A percentile compares a stretch with the other conserved stretches of the same genome.
Evolutionary conservation across 805 yeast species (phyloP).

Genomic region (Zygosaccharomyces gambellarensis): DNA sequence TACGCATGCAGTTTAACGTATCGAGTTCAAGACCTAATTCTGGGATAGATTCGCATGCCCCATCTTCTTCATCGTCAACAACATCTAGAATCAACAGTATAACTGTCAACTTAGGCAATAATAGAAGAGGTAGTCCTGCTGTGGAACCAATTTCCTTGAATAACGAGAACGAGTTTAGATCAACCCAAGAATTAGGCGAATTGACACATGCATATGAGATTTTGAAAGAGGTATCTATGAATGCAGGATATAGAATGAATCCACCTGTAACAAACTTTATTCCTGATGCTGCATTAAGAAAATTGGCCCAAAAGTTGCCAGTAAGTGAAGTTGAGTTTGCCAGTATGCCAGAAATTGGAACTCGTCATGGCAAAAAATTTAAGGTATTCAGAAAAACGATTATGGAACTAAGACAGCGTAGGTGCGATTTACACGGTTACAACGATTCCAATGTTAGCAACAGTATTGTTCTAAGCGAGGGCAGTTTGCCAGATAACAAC

Average conservation of each 20-base stretch:
- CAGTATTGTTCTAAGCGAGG: conserved; percentile 16
- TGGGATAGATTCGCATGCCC: neutral
- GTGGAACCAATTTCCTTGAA: conserved; percentile 15
- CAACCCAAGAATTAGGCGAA: conserved; percentile 25
- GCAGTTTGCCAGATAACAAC: conserved; percentile 15
- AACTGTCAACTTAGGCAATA: neutral
- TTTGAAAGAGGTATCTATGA: conserved; percentile 22
- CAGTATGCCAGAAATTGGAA: conserved; percentile 18
- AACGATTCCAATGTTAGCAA: conserved; percentile 6
- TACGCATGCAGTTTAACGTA: conserved; percentile 49
- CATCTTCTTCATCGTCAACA: neutral
- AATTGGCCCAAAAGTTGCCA: conserved; percentile 27
- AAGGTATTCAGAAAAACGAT: conserved; percentile 23
- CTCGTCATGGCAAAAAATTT: conserved; percentile 20
- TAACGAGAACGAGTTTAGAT: conserved; percentile 9
- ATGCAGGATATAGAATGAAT: conserved; percentile 19
- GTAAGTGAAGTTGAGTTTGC: conserved; percentile 24
- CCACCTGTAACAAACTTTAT: conserved; percentile 26
- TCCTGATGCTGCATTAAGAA: conserved; percentile 24
- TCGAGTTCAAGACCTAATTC: neutral
- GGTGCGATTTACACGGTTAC: conserved; percentile 7
- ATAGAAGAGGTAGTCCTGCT: neutral
- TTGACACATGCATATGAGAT: conserved; percentile 24
- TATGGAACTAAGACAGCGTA: conserved; percentile 22
- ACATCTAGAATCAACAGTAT: neutral